A percentile compares a stretch with the other conserved stretches of the same genome.
Evolutionary conservation across 2,329 filamentous ascomycete species (phyloP).

Genomic region (Colletotrichum melonis): DNA sequence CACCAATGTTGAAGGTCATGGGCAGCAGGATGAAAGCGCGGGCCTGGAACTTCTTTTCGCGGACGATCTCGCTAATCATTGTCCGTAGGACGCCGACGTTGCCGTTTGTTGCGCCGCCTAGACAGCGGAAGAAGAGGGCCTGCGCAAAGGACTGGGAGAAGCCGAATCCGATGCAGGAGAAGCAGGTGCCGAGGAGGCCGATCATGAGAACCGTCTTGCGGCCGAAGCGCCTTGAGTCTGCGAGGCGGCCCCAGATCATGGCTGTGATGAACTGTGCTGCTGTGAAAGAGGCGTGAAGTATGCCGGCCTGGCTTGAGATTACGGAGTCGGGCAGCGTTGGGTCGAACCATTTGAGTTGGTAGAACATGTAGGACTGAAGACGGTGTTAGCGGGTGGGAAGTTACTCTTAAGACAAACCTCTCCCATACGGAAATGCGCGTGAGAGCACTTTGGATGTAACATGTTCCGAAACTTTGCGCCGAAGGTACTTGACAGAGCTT

Average conservation of each 20-base stretch:
- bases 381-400: neutral
- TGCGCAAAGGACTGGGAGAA: conserved; percentile 74
- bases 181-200: conserved; percentile 74
- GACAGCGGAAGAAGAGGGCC: conserved; percentile 73
- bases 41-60: conserved; percentile 60
- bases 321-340: conserved; percentile 65
- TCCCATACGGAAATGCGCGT: neutral
- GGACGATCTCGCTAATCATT: conserved; percentile 67
- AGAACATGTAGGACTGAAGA: conserved; percentile 81
- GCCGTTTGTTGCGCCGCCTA: conserved; percentile 69
- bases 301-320: conserved; percentile 81
- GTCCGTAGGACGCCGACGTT: conserved; percentile 69
- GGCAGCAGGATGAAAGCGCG: conserved; percentile 59
- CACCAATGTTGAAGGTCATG: conserved; percentile 61
- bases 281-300: conserved; percentile 83
- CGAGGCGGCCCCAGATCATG: conserved; percentile 82
- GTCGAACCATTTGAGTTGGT: conserved; percentile 84
- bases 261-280: conserved; percentile 86
- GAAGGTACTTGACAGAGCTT: neutral
- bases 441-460: neutral
- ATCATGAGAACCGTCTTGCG: conserved; percentile 84
- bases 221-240: conserved; percentile 72
- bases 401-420: neutral
- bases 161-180: conserved; percentile 78
- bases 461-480: neutral